A percentile compares a stretch with the other conserved stretches of the same genome.
Evolutionary conservation across 441 rosid genomes (phyloP).

Genomic region (Bocquillonia castaneifolia): DNA sequence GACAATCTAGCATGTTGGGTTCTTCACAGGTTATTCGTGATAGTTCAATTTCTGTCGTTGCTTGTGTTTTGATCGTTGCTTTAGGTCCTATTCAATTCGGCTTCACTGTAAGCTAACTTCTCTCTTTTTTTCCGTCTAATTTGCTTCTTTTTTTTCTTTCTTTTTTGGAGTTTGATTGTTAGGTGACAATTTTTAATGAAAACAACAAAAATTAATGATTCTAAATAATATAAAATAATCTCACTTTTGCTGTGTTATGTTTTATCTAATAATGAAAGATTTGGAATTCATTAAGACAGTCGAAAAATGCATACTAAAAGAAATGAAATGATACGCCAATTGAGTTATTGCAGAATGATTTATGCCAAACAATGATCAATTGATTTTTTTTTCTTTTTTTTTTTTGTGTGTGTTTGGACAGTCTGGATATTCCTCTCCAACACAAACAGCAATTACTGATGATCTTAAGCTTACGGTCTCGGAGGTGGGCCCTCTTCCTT

Average conservation of each 20-base stretch:
- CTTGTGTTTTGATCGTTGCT: slow-evolving; percentile 77
- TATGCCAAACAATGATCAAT: background rate
- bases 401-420: slow-evolving; percentile 18
- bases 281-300: no score
- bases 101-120: slow-evolving; percentile 52
- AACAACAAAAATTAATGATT: no score
- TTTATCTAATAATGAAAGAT: no score
- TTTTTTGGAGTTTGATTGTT: no score
- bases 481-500: slow-evolving; percentile 40
- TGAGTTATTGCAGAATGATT: no score
- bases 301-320: no score
- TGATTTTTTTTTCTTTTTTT: background rate
- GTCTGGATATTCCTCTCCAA: slow-evolving; percentile 86
- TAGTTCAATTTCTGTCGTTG: slow-evolving; percentile 65
- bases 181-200: no score
- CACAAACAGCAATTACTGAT: slow-evolving; percentile 54
- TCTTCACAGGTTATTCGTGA: slow-evolving; percentile 68
- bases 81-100: slow-evolving; percentile 96
- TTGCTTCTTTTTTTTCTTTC: background rate
- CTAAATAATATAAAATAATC: no score
- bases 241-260: no score
- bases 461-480: slow-evolving; percentile 71
- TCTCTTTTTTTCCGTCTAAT: background rate
- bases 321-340: no score
- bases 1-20: slow-evolving; percentile 67